Evolutionary conservation across 2,329 filamentous ascomycete genomes (phyloP).

Genomic region (Botrytis paeoniae): DNA sequence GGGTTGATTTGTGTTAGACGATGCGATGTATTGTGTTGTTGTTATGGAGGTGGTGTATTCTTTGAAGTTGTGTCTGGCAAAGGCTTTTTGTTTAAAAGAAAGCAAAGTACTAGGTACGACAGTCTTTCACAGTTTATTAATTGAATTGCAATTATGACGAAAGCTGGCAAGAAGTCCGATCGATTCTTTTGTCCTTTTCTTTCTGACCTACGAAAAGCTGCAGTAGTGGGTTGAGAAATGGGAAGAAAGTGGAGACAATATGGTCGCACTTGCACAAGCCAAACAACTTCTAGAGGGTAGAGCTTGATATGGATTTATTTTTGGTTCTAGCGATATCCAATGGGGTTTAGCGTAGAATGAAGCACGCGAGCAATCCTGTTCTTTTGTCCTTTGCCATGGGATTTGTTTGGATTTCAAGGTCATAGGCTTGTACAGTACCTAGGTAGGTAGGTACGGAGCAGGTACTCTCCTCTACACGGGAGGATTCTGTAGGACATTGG

Average conservation of each 20-base stretch:
- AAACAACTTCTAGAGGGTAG: background rate
- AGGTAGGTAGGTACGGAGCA: background rate
- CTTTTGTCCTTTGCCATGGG: background rate
- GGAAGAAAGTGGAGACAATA: slow-evolving; percentile 1
- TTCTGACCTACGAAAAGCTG: background rate
- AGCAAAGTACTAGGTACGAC: background rate
- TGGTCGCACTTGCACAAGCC: slow-evolving; percentile 2
- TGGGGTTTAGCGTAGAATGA: background rate
- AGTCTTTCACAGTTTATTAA: background rate
- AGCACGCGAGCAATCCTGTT: slow-evolving; percentile 11
- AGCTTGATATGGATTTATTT: background rate
- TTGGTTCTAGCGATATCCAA: background rate
- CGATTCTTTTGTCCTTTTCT: background rate
- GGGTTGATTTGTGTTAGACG: background rate
- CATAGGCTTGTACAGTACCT: background rate
- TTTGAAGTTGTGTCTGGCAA: background rate
- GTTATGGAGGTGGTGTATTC: background rate
- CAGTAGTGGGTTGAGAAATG: slow-evolving; percentile 2
- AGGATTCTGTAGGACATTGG: background rate
- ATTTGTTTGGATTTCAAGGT: background rate
- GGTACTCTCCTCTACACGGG: background rate
- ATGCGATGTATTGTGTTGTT: background rate
- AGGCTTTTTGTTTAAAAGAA: slow-evolving; percentile 3
- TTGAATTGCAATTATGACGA: slow-evolving; percentile 9
- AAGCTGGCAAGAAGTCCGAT: background rate